Evolutionary conservation across 441 rosid genomes (phyloP).

Genomic region (Geranium incanum): DNA sequence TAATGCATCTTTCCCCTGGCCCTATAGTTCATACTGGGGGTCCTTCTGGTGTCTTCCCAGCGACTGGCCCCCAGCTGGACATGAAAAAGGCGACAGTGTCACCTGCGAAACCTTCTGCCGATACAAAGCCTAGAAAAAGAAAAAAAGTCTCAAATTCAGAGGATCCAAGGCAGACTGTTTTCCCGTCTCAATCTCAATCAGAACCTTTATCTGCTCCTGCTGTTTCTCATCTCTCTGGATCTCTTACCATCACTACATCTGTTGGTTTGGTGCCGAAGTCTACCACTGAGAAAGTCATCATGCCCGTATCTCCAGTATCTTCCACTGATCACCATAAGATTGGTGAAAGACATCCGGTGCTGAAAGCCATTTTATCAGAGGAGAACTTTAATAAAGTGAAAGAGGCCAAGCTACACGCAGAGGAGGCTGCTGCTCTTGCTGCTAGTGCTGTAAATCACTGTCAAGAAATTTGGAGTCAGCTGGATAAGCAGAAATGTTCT

Average conservation of each 20-base stretch:
- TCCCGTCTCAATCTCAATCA: conserved; percentile 42
- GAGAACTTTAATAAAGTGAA: conserved; percentile 53
- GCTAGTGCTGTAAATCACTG: conserved; percentile 64
- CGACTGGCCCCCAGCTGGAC: conserved; percentile 41
- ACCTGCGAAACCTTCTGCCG: conserved; percentile 46
- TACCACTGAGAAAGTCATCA: conserved; percentile 32
- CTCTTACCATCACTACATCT: conserved; percentile 39
- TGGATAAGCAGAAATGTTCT: conserved; percentile 51
- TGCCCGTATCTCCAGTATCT: conserved; percentile 34
- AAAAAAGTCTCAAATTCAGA: conserved; percentile 52
- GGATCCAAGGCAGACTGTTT: conserved; percentile 36
- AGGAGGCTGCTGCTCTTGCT: conserved; percentile 75
- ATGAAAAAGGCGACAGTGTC: conserved; percentile 34
- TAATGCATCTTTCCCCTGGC: conserved; percentile 36
- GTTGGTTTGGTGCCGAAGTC: conserved; percentile 34
- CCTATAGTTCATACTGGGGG: conserved; percentile 36
- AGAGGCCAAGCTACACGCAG: conserved; percentile 74
- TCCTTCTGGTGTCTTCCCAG: conserved; percentile 37
- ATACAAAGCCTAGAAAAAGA: conserved; percentile 67
- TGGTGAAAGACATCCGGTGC: conserved; percentile 31
- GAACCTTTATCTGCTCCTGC: conserved; percentile 37
- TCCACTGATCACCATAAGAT: conserved; percentile 35
- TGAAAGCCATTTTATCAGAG: conserved; percentile 46
- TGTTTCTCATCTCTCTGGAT: conserved; percentile 30
- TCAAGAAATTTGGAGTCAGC: conserved; percentile 64